Conservation (phyloP, 192 early-diverging fungal genomes). For the Cetraspora pellucida region DNA sequence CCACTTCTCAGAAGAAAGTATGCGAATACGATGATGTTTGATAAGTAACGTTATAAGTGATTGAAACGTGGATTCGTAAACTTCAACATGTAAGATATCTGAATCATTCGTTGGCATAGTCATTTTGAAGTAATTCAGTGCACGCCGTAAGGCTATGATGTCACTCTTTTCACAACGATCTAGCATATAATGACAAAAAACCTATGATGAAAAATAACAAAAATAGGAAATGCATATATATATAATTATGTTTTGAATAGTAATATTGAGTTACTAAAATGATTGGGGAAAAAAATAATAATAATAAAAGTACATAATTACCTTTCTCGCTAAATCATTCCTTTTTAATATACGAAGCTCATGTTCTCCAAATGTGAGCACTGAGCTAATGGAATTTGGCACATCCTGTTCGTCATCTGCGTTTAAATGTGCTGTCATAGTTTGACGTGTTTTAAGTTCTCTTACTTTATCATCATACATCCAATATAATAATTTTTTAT, state of each 20-base stretch:
- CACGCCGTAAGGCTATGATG: background rate
- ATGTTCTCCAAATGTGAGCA: background rate
- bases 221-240: background rate
- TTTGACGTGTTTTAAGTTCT: background rate
- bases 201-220: background rate
- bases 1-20: constrained; percentile 17
- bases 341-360: constrained; percentile 9
- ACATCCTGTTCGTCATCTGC: constrained; percentile 8
- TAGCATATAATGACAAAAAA: constrained; percentile 14
- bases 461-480: constrained; percentile 26
- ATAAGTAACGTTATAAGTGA: constrained; percentile 8
- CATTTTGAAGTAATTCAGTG: background rate
- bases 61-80: constrained; percentile 13
- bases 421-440: background rate
- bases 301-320: background rate
- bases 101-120: background rate
- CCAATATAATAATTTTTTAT: constrained; percentile 8
- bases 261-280: background rate
- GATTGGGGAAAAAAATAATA: no score
- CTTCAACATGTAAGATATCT: background rate
- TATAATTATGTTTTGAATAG: background rate
- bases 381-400: background rate
- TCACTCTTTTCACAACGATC: constrained; percentile 4
- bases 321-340: constrained; percentile 27
- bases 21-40: background rate